Evolutionary conservation across 2,329 filamentous ascomycete genomes (phyloP).

Genomic region (Talaromyces sp.): DNA sequence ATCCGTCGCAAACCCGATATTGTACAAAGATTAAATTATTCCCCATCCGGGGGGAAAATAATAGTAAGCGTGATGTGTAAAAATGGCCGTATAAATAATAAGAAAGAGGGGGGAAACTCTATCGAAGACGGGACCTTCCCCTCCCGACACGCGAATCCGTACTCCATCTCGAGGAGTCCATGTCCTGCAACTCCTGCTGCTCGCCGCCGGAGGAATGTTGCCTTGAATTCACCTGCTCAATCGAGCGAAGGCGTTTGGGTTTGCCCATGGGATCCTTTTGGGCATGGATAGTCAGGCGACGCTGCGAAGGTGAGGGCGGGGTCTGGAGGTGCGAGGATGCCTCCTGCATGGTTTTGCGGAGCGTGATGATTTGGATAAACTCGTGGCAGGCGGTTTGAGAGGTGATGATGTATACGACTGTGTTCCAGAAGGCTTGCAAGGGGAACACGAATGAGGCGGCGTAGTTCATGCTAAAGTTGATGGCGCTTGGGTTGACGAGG

Average conservation of each 20-base stretch:
- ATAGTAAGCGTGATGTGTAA: neutral
- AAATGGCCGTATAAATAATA: neutral
- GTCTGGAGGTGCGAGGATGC: neutral
- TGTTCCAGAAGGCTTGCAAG: slow-evolving; percentile 76
- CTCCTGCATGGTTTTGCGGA: neutral
- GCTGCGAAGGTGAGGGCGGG: slow-evolving; percentile 7
- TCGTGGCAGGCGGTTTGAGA: slow-evolving; percentile 34
- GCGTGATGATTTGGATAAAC: neutral
- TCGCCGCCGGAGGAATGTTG: neutral
- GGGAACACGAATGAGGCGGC: slow-evolving; percentile 68
- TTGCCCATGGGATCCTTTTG: slow-evolving; percentile 7
- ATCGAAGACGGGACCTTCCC: neutral
- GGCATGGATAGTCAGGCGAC: neutral
- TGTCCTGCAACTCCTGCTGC: slow-evolving; percentile 3
- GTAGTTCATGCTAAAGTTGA: slow-evolving; percentile 58
- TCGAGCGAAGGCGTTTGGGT: slow-evolving; percentile 6
- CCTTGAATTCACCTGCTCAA: slow-evolving; percentile 1
- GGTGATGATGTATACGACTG: slow-evolving; percentile 66
- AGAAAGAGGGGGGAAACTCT: neutral
- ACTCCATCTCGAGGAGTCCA: slow-evolving; percentile 8
- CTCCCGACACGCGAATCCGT: slow-evolving; percentile 1
- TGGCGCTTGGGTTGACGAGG: slow-evolving; percentile 50
- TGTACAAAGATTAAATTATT: neutral
- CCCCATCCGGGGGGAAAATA: neutral
- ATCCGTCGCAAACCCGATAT: neutral